Evolutionary conservation across 805 yeast species (phyloP).

Genomic region (Candida easanensis): DNA sequence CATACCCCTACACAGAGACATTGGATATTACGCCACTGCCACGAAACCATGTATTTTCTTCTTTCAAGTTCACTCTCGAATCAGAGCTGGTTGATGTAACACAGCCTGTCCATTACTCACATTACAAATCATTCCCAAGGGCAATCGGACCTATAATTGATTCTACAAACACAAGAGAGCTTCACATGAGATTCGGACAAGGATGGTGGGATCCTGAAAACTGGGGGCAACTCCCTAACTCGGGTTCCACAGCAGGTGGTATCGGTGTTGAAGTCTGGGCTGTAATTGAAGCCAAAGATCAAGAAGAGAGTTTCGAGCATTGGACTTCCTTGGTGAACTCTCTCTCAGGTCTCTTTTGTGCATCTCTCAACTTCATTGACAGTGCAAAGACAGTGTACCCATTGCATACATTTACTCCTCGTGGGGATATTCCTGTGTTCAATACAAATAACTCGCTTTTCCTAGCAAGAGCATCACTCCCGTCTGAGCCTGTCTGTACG

Average conservation of each 20-base stretch:
- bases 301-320: conserved; percentile 51
- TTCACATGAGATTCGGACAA: conserved; percentile 84
- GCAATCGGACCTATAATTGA: conserved; percentile 74
- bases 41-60: conserved; percentile 63
- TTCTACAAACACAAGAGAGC: conserved; percentile 62
- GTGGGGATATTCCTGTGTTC: conserved; percentile 27
- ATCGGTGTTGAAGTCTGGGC: conserved; percentile 96
- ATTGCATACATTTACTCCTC: conserved; percentile 34
- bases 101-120: conserved; percentile 30
- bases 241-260: conserved; percentile 80
- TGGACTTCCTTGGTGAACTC: conserved; percentile 77
- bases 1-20: conserved; percentile 53
- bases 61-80: conserved; percentile 64
- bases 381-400: conserved; percentile 74
- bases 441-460: conserved; percentile 40
- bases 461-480: conserved; percentile 79
- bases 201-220: conserved; percentile 92
- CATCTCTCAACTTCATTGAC: conserved; percentile 87
- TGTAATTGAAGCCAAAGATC: conserved; percentile 59
- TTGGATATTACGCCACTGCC: conserved; percentile 68
- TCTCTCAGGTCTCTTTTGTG: conserved; percentile 90
- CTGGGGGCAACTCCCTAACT: conserved; percentile 80
- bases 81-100: conserved; percentile 43
- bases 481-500: conserved; percentile 94
- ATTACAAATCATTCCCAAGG: conserved; percentile 74